Conservation (phyloP, 768 basidiomycete species). For the Phanerochaete carnosa region DNA sequence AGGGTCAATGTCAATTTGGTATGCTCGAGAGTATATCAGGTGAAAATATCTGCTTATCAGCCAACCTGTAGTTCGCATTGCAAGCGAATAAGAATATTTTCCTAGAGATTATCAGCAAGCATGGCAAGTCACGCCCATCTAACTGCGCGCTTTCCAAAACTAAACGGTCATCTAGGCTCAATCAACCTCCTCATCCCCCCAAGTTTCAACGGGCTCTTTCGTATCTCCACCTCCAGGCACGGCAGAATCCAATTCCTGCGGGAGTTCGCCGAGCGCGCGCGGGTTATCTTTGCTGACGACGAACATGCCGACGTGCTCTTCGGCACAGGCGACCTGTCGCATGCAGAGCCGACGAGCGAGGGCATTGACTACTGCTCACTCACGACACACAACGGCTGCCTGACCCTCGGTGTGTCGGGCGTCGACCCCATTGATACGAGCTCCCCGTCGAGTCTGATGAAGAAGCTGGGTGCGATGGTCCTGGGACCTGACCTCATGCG, state of each 20-base stretch:
- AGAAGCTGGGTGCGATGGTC: constrained; percentile 12
- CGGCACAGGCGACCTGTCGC: constrained; percentile 2
- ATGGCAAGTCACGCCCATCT: constrained; percentile 1
- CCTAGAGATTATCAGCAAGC: constrained; percentile 8
- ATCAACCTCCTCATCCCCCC: constrained; percentile 13
- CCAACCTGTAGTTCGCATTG: constrained; percentile 9
- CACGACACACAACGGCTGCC: constrained; percentile 2
- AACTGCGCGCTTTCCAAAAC: not conserved
- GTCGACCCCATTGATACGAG: constrained; percentile 9
- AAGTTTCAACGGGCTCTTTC: constrained; percentile 11
- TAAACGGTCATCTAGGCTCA: not conserved
- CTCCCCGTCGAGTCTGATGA: not conserved
- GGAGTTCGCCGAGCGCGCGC: constrained; percentile 8
- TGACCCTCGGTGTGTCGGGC: constrained; percentile 12
- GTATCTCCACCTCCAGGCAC: not conserved
- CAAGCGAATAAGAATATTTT: constrained; percentile 15
- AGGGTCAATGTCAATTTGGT: constrained; percentile 21
- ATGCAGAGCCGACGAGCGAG: constrained; percentile 2
- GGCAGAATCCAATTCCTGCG: constrained; percentile 14
- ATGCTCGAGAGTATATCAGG: not conserved
- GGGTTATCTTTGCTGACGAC: constrained; percentile 12
- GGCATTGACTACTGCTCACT: constrained; percentile 8
- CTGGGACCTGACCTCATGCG: constrained; percentile 12
- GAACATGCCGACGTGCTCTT: constrained; percentile 12
- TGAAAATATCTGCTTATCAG: not conserved